Evolutionary conservation across 768 basidiomycete genomes (phyloP).

Genomic region (Ephemerocybe angulata): DNA sequence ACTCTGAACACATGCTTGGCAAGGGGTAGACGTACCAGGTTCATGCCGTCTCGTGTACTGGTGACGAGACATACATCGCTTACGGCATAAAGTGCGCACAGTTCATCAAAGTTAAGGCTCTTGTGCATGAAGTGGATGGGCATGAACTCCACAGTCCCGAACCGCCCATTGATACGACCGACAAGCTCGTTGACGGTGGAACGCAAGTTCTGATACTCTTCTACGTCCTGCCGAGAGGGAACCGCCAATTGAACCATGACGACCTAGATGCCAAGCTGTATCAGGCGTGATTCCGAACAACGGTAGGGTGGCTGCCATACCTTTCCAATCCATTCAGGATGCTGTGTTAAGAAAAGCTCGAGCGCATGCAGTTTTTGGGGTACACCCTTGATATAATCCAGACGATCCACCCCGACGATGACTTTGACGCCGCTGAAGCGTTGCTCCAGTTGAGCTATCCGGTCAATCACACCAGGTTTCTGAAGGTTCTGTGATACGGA

Average conservation of each 20-base stretch:
- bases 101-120: conserved; percentile 86
- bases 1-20: no score
- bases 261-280: conserved; percentile 46
- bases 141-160: conserved; percentile 99
- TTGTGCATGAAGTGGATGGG: conserved; percentile 99
- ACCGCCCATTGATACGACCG: conserved; percentile 96
- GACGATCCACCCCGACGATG: conserved; percentile 95
- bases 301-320: conserved; percentile 29
- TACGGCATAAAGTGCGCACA: conserved; percentile 96
- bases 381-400: conserved; percentile 99
- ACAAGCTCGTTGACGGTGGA: conserved; percentile 97
- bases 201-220: conserved; percentile 97
- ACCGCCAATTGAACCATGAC: conserved; percentile 97
- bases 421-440: conserved; percentile 94
- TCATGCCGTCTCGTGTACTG: conserved; percentile 97
- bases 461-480: conserved; percentile 74
- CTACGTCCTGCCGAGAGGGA: conserved; percentile 95
- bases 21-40: conserved; percentile 88
- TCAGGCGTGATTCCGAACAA: conserved; percentile 2
- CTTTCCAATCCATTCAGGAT: conserved; percentile 99
- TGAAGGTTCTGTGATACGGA: conserved; percentile 58
- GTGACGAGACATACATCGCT: conserved; percentile 96
- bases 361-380: conserved; percentile 97
- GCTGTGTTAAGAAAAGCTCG: conserved; percentile 93
- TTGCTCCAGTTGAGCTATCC: conserved; percentile 78